These are phyloP conservation scores for Boletus sp. DNA, from an alignment of 768 basidiomycete genomes.

Conservation along the genomic window DNA sequence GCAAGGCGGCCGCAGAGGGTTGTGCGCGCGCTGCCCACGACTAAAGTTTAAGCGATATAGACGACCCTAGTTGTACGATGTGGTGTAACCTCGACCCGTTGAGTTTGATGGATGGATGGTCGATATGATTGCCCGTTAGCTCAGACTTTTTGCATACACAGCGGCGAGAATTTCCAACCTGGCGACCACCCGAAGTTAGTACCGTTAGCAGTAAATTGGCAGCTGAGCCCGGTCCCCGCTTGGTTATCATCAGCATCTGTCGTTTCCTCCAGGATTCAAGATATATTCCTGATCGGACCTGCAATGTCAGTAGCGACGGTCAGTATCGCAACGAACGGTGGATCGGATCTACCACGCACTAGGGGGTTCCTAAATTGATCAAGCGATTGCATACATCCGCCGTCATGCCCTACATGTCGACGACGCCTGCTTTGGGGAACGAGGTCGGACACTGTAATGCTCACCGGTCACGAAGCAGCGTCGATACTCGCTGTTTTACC, in stretches of 20 bases:
- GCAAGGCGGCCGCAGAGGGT: slow-evolving; percentile 44
- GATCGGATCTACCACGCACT: neutral
- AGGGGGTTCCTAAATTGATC: neutral
- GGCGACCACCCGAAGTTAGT: too few relatives aligned
- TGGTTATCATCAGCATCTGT: neutral
- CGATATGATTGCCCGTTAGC: neutral
- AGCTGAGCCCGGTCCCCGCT: neutral
- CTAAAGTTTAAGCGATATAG: slow-evolving; percentile 10
- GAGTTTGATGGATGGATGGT: neutral
- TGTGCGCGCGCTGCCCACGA: slow-evolving; percentile 42
- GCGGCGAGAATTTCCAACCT: too few relatives aligned
- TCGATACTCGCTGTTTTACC: neutral
- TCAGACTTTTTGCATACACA: neutral
- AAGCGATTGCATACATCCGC: neutral
- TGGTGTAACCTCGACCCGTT: neutral
- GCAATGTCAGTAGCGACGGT: neutral
- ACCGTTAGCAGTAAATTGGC: too few relatives aligned
- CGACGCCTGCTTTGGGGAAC: neutral
- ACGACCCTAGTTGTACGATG: neutral
- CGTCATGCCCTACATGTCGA: neutral
- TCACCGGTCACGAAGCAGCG: neutral
- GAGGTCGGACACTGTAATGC: neutral
- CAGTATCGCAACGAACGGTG: neutral
- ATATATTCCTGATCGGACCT: neutral
- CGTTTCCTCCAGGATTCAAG: neutral